Base-by-base conservation (phyloP, 1,139 yeast genomes). In the Trichomonascaceae sp. region DNA sequence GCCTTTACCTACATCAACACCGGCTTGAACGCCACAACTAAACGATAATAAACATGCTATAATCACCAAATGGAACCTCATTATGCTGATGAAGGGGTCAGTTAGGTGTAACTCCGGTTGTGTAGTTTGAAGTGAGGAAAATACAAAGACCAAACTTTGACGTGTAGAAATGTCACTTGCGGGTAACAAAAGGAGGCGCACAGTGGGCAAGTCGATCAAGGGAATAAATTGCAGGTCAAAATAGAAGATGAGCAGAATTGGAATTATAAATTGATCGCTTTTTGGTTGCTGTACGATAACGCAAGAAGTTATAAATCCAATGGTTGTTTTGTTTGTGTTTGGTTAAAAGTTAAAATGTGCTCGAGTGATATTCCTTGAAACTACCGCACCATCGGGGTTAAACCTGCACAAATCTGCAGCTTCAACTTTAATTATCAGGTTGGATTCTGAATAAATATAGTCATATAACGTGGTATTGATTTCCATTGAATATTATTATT, bases 1-100 rank as follows among this genome's bases (percentile, higher is more conserved):
- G 44, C 67, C 68, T 51, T 64, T 64, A 43, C 63, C 54, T 36
- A 64, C 66, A 51, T 64, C 68, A 20, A 60, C 57, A 8, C 52
- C 52, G 45, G 52, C 52, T 8, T 20, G 43, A 3, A 47, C 52
- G 24, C 38, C 27, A 15, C 36, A 41, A 6, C 48, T 39, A 17
- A 44, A 30, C n/a, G 43, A 32, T 10, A 50, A 10, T 12, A 50
- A 43, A 5, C 44, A 43, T 12, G 45, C 24, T 6, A 45, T 18
- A 15, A 48, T 30, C 22, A 48, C 20, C 30, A 15, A 44, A 17
- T 39, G 45, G 2, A 19, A 36, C 22, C 27, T 39, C 50, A 48
- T 48, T 15, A 27, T 44, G 27, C 46, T 44, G 13, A n/a, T 44
- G 17, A 15, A 36, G 41, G n/a, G 41, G 17, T 15, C 41, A 13